These are phyloP conservation scores for Penicillium ucsense DNA, from an alignment of 495 filamentous ascomycete genomes.

Conservation along the genomic window DNA sequence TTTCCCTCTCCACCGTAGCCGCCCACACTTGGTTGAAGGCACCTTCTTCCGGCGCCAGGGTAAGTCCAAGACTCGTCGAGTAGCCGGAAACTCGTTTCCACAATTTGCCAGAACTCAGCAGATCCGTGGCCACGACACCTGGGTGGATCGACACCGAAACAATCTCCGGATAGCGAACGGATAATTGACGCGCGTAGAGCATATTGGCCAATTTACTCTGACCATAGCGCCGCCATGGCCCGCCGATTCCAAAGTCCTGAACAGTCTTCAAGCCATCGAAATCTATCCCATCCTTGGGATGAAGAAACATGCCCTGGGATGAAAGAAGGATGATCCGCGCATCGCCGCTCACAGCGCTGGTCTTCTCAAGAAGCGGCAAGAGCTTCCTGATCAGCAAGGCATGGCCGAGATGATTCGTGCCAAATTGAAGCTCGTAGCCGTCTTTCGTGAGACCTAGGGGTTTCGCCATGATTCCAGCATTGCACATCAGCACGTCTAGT, in stretches of 20 bases:
- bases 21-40: constrained; percentile 49
- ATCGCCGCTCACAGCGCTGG: constrained; percentile 24
- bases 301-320: constrained; percentile 24
- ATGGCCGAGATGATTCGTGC: constrained; percentile 60
- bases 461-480: constrained; percentile 57
- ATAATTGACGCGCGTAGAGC: constrained; percentile 47
- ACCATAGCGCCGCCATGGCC: constrained; percentile 43
- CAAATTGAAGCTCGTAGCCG: constrained; percentile 60
- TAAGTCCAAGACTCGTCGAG: too few relatives aligned
- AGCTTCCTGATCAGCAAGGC: constrained; percentile 51
- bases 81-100: neutral
- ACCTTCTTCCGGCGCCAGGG: constrained; percentile 20
- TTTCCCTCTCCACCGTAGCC: constrained; percentile 21
- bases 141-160: constrained; percentile 29
- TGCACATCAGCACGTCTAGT: constrained; percentile 54
- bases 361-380: constrained; percentile 39
- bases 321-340: constrained; percentile 32
- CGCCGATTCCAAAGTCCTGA: constrained; percentile 7
- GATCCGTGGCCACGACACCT: constrained; percentile 25
- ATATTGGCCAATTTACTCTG: constrained; percentile 63
- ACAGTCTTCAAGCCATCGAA: constrained; percentile 11
- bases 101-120: constrained; percentile 19
- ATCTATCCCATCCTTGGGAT: constrained; percentile 42
- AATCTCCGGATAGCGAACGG: constrained; percentile 32
- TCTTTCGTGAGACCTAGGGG: constrained; percentile 40